Conservation (phyloP, 345 rosid genomes). For the Hibiscus tridactylites region DNA sequence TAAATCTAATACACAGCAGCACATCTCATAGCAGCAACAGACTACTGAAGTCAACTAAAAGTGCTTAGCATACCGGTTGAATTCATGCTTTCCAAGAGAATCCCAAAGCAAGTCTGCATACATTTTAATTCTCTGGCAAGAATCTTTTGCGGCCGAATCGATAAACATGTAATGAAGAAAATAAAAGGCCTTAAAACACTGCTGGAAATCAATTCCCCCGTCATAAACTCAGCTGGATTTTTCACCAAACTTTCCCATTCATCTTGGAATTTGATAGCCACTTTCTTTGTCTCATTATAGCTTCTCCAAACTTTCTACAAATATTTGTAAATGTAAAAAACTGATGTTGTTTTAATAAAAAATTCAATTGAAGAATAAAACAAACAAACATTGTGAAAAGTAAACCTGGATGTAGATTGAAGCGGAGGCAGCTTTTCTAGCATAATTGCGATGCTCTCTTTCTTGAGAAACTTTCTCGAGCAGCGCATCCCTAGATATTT, state of each 20-base stretch:
- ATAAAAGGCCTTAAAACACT: slow-evolving; percentile 64
- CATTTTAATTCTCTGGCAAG: slow-evolving; percentile 40
- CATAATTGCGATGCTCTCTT: slow-evolving; percentile 71
- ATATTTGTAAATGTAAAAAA: neutral
- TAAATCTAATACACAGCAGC: neutral
- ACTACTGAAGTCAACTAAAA: neutral
- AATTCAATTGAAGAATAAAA: neutral
- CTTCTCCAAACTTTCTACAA: slow-evolving; percentile 76
- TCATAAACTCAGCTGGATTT: slow-evolving; percentile 28
- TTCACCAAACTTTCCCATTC: slow-evolving; percentile 56
- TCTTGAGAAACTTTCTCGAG: slow-evolving; percentile 77
- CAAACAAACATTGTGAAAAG: neutral
- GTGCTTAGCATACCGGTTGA: slow-evolving; percentile 48
- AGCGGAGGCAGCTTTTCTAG: slow-evolving; percentile 68
- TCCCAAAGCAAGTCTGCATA: slow-evolving; percentile 55
- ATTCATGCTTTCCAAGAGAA: slow-evolving; percentile 67
- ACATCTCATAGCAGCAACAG: neutral
- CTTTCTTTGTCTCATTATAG: slow-evolving; percentile 42
- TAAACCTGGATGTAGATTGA: slow-evolving; percentile 61
- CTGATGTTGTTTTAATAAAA: neutral
- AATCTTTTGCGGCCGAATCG: slow-evolving; percentile 32
- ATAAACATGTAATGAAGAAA: slow-evolving; percentile 49
- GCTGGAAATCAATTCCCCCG: slow-evolving; percentile 53
- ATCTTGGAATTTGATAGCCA: slow-evolving; percentile 46
- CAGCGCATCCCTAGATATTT: slow-evolving; percentile 86